Evolutionary conservation across 2,329 filamentous ascomycete genomes (phyloP), one percentile per base, ranked within the genome.

Genomic region (Fusarium guadeloupense): DNA sequence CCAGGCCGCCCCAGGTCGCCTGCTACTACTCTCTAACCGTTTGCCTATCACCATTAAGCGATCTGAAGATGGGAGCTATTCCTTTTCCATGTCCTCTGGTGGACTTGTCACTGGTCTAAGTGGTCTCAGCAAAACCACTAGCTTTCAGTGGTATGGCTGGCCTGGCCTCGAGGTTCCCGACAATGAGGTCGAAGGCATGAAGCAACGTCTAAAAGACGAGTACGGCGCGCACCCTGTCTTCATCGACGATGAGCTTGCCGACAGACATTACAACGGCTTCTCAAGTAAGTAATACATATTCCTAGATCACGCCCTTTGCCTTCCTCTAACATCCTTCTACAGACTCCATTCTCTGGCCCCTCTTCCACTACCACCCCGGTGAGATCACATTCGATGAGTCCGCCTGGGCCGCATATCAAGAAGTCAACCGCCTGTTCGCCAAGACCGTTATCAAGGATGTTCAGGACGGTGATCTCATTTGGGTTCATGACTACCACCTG

Each of bases 121-220:
- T 67, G 95, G 95, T 21, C 80, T 98, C 54, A 89, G 91, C 70
- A 97, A 97, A 78, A 90, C 92, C 26, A 97, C 92, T 21, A 94
- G 89, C 67, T 98, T 98, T 77, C 91, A 95, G 76, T 99, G 95
- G 95, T 98, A 98, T 77, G 95, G 95, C 67, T 98, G 95, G 94
- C 93, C 95, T 1, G 95, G 95, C 31, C 80, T 97, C 42, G 92
- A 98, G 76, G 88, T 98, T 5, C 94, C 94, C 33, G 91, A 96
- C 62, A 85, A 87, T 50, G 94, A 98, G 76, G 85, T 91, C 37
- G 81, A 84, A 3, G 82, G 84, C 51, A 88, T 99, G 75, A 89
- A 87, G 72, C 83, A 89, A 72, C 87, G 90, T 63, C 81, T 98
- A 72, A 91, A 92, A 78, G 88, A 95, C 19, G 90, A 97, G 71